Evolutionary conservation across 2,329 filamentous ascomycete species (phyloP).

Genomic region (Penicillium sp.): DNA sequence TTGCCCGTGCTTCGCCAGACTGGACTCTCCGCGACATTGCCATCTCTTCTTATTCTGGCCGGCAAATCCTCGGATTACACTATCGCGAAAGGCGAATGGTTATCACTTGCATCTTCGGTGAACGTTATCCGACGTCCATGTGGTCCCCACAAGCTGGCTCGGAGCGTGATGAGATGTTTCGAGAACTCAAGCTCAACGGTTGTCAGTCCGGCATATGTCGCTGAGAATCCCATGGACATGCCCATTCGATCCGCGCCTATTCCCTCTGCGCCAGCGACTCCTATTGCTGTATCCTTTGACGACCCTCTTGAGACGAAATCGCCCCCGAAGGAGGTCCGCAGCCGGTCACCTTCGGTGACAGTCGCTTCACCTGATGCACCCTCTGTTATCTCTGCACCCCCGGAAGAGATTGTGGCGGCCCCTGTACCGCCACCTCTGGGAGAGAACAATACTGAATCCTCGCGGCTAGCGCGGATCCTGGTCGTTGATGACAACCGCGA

Average conservation of each 20-base stretch:
- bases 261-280: background rate
- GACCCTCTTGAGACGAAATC: background rate
- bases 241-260: constrained; percentile 8
- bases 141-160: constrained; percentile 41
- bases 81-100: constrained; percentile 25
- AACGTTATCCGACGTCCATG: constrained; percentile 39
- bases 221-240: constrained; percentile 14
- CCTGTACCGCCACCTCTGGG: constrained; percentile 13
- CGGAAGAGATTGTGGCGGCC: constrained; percentile 7
- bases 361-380: background rate
- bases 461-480: constrained; percentile 29
- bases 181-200: constrained; percentile 14
- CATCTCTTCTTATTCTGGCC: constrained; percentile 37
- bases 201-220: constrained; percentile 10
- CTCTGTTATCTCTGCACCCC: constrained; percentile 6
- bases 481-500: constrained; percentile 45
- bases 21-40: constrained; percentile 16
- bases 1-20: constrained; percentile 21
- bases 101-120: constrained; percentile 30
- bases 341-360: background rate
- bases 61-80: constrained; percentile 35
- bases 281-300: background rate
- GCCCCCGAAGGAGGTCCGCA: background rate
- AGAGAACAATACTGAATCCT: constrained; percentile 7
- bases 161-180: constrained; percentile 31